A percentile compares a stretch with the other conserved stretches of the same genome.
Evolutionary conservation across 148 eudicot species (phyloP).

Genomic region (Amaranthus palmeri): DNA sequence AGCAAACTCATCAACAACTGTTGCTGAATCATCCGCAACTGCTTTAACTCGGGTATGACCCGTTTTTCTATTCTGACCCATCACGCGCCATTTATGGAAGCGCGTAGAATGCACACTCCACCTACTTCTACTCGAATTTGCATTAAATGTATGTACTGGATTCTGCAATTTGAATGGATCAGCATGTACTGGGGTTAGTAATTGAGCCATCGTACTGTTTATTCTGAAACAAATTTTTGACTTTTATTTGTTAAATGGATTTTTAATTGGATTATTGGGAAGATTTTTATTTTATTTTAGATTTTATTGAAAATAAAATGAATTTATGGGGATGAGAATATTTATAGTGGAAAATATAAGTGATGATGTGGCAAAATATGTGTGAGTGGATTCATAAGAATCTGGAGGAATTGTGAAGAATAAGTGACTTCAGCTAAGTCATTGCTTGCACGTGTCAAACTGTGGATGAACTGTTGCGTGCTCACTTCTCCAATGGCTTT

Average conservation of each 20-base stretch:
- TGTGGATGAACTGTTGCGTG: slow-evolving; percentile 20
- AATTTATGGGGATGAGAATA: slow-evolving; percentile 25
- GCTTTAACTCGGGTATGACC: slow-evolving; percentile 36
- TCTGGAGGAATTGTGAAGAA: slow-evolving; percentile 31
- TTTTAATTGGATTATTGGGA: not conserved
- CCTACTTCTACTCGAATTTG: slow-evolving; percentile 29
- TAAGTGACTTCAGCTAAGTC: slow-evolving; percentile 20
- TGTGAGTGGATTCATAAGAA: slow-evolving; percentile 47
- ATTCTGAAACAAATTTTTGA: not conserved
- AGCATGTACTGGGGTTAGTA: slow-evolving; percentile 68
- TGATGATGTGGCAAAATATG: slow-evolving; percentile 49
- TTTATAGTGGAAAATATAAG: slow-evolving; percentile 17
- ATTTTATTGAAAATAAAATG: not conserved
- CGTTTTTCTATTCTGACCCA: slow-evolving; percentile 28
- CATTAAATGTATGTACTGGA: slow-evolving; percentile 31
- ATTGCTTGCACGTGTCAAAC: slow-evolving; percentile 41
- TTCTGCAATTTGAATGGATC: slow-evolving; percentile 67
- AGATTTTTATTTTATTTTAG: not conserved
- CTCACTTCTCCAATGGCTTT: not conserved
- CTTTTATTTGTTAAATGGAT: not conserved
- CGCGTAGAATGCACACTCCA: slow-evolving; percentile 36
- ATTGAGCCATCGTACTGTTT: slow-evolving; percentile 35
- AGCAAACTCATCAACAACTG: slow-evolving; percentile 38
- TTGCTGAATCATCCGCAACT: slow-evolving; percentile 34
- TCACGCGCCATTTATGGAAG: slow-evolving; percentile 27